Percentiles rank a stretch among this genome's conserved stretches.
phyloP scores from a whole-genome alignment of 2,329 filamentous ascomycete species.

The Sporothrix inflata region DNA sequence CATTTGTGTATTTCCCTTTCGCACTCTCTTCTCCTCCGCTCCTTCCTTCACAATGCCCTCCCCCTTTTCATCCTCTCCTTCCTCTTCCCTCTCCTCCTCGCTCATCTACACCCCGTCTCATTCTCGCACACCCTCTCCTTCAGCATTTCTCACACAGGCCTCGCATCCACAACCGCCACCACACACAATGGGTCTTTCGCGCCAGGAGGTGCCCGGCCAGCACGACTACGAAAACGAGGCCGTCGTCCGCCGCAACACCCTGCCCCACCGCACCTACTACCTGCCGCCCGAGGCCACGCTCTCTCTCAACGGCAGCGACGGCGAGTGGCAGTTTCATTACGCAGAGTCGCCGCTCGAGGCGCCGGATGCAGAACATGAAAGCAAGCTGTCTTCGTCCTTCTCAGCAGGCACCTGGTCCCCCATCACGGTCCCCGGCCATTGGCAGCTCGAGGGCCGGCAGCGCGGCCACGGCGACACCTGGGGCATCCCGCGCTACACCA shows the following conservation, averaged over 20 bases:
- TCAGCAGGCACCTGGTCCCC: slow-evolving; percentile 39
- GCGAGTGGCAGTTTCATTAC: slow-evolving; percentile 60
- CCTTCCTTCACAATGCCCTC: background rate
- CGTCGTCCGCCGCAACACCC: slow-evolving; percentile 62
- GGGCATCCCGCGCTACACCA: slow-evolving; percentile 70
- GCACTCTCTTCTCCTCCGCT: background rate
- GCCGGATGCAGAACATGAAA: slow-evolving; percentile 45
- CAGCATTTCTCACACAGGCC: background rate
- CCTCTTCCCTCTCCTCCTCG: background rate
- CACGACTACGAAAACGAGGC: slow-evolving; percentile 66
- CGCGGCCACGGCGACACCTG: slow-evolving; percentile 41
- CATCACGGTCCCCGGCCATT: slow-evolving; percentile 67
- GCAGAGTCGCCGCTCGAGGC: slow-evolving; percentile 48
- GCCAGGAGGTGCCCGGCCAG: slow-evolving; percentile 8
- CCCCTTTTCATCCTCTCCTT: background rate
- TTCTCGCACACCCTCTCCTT: background rate
- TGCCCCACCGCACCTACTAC: slow-evolving; percentile 61
- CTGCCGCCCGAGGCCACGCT: slow-evolving; percentile 55
- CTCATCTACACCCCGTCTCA: background rate
- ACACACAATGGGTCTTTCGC: slow-evolving; percentile 19
- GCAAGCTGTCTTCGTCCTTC: background rate
- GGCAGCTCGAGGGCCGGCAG: slow-evolving; percentile 65
- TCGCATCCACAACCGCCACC: background rate
- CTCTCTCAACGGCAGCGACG: slow-evolving; percentile 59
- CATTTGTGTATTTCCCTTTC: background rate